Conservation (phyloP, 768 basidiomycete species). For the Mycena venus region DNA sequence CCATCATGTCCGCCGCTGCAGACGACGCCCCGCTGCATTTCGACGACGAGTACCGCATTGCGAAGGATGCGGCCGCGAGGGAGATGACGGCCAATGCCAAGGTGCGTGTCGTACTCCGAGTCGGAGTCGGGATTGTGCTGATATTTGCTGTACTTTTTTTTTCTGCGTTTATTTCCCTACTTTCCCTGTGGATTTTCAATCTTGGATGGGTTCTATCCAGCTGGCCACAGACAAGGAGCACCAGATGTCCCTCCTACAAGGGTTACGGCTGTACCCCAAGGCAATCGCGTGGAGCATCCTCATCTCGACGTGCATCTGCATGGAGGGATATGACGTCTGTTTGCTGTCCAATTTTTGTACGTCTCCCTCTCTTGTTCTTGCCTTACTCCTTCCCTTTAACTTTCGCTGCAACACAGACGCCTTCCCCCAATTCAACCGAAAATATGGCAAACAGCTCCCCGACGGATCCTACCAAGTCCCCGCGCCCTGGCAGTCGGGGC, state of each 20-base stretch:
- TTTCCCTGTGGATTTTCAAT: background rate
- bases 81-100: slow-evolving; percentile 30
- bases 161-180: background rate
- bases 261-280: slow-evolving; percentile 34
- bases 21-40: slow-evolving; percentile 24
- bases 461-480: slow-evolving; percentile 35
- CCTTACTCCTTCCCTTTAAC: background rate
- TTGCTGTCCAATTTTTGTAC: slow-evolving; percentile 35
- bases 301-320: slow-evolving; percentile 36
- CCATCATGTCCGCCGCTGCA: slow-evolving; percentile 1
- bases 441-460: slow-evolving; percentile 30
- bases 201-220: background rate
- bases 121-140: background rate
- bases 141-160: background rate
- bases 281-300: slow-evolving; percentile 36
- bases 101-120: background rate
- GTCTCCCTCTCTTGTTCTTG: background rate
- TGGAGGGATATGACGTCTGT: slow-evolving; percentile 40
- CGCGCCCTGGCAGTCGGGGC: slow-evolving; percentile 34
- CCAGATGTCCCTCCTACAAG: slow-evolving; percentile 31
- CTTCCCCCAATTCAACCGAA: slow-evolving; percentile 37
- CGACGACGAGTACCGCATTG: slow-evolving; percentile 14
- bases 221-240: slow-evolving; percentile 35
- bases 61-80: slow-evolving; percentile 14
- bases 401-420: slow-evolving; percentile 13